phyloP scores from a whole-genome alignment of 1,139 yeast species.

The Saccharomyces hybrid region DNA sequence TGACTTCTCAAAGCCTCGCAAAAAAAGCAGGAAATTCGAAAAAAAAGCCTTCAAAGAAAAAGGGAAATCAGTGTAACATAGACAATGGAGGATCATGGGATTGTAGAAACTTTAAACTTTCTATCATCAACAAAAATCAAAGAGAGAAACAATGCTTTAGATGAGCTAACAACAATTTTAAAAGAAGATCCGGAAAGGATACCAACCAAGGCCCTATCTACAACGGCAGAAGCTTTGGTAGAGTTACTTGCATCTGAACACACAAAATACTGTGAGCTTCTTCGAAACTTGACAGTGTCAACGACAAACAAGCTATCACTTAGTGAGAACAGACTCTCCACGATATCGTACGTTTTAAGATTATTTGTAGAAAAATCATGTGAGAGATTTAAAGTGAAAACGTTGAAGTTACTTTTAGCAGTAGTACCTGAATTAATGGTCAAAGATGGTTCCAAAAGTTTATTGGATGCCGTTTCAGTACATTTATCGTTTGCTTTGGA shows the following conservation, averaged over 20 bases:
- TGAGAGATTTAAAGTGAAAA: slow-evolving; percentile 19
- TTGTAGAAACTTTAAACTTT: slow-evolving; percentile 20
- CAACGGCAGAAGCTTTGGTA: slow-evolving; percentile 37
- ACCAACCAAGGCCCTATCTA: slow-evolving; percentile 20
- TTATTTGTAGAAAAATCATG: slow-evolving; percentile 25
- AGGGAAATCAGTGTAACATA: slow-evolving; percentile 4
- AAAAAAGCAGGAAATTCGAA: neutral
- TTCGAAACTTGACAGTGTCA: slow-evolving; percentile 5
- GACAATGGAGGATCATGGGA: slow-evolving; percentile 20
- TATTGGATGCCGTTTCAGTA: slow-evolving; percentile 19
- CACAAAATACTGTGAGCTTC: slow-evolving; percentile 30
- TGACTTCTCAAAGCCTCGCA: neutral
- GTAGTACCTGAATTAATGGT: slow-evolving; percentile 23
- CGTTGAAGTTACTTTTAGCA: slow-evolving; percentile 18
- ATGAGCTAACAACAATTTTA: slow-evolving; percentile 34
- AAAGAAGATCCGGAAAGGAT: slow-evolving; percentile 20
- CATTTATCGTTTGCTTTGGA: slow-evolving; percentile 22
- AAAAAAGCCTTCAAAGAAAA: neutral
- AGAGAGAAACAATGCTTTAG: slow-evolving; percentile 48
- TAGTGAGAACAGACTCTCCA: slow-evolving; percentile 38
- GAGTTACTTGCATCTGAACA: slow-evolving; percentile 40
- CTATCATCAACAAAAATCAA: slow-evolving; percentile 43
- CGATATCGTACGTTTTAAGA: slow-evolving; percentile 35
- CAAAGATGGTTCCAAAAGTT: slow-evolving; percentile 6
- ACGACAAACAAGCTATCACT: slow-evolving; percentile 24